Percentiles rank a stretch among this genome's conserved stretches.
Conservation (phyloP, 371 early-diverging fungal genomes). For the Chytridium lagenaria region DNA sequence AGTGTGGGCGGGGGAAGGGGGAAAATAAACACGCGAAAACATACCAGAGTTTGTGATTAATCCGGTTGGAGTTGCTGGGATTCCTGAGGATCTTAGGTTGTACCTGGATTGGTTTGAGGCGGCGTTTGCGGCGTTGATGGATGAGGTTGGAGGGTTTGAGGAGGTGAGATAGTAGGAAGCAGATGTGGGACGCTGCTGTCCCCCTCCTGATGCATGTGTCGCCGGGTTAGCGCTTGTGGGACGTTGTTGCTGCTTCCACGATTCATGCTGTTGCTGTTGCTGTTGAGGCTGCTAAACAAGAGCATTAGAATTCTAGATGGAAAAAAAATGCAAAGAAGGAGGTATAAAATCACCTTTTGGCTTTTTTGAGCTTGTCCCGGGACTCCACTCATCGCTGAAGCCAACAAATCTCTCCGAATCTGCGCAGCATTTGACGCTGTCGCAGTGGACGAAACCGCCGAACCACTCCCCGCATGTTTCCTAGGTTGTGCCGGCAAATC, state of each 20-base stretch:
- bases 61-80: neutral
- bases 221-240: slow-evolving; percentile 3
- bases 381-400: neutral
- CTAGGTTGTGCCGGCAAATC: slow-evolving; percentile 9
- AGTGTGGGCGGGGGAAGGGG: neutral
- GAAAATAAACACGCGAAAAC: neutral
- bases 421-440: neutral
- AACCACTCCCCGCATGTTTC: neutral
- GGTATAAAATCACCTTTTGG: neutral
- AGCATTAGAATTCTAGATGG: neutral
- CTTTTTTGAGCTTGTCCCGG: neutral
- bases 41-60: neutral
- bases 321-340: neutral
- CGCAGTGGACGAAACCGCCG: neutral
- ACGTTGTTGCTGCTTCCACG: neutral
- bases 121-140: neutral
- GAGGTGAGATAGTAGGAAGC: slow-evolving; percentile 1
- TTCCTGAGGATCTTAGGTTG: slow-evolving; percentile 4
- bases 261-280: neutral
- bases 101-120: slow-evolving; percentile 7
- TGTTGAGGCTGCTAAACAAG: neutral
- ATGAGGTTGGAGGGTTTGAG: neutral
- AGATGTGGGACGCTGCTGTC: neutral
- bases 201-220: neutral
- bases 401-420: slow-evolving; percentile 5